Evolutionary conservation across 257 asterid species (phyloP), one percentile per base, ranked within the genome.

Genomic region (Phtheirospermum japonicum): DNA sequence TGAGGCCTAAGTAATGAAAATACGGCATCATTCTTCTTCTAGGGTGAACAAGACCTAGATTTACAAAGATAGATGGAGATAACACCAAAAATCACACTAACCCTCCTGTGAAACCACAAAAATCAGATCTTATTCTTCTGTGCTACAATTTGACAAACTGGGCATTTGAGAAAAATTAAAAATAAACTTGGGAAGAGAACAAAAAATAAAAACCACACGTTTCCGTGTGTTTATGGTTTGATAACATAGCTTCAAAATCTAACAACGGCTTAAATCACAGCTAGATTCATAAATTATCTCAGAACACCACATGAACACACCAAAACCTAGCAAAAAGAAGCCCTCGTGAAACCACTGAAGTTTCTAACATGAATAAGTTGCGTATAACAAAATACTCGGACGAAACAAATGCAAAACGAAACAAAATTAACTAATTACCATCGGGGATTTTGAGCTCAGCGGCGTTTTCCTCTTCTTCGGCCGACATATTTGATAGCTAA

Each of bases 361-460:
- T 13, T 50, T 13, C 51, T 37, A 36, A 7, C 40, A 54, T 32
- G 16, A 23, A 34, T 17, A 9, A n/a, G 14, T 37, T 6, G 51
- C 6, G 26, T 11, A 18, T 7, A 16, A 5, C 23, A 30, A 56
- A 5, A 17, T 34, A 34, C 5, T 7, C 31, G 32, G 42, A 48
- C 17, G 57, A 28, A 19, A n/a, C 14, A n/a, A n/a, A n/a, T n/a
- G n/a, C n/a, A n/a, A n/a, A n/a, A n/a, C n/a, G n/a, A n/a, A n/a
- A n/a, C n/a, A n/a, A n/a, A n/a, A n/a, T n/a, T n/a, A n/a, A n/a
- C 28, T 23, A 23, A 23, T 23, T 82, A 87, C 96, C 96, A 52
- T 88, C 96, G 0, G 92, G 90, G 31, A 88, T 88, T 70, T 85
- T 85, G 64, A 88, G 96, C 82, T 85, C 90, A 6, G 96, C 86